Conservation (phyloP, 1,284 basidiomycete species). For the Pterula multifida region DNA sequence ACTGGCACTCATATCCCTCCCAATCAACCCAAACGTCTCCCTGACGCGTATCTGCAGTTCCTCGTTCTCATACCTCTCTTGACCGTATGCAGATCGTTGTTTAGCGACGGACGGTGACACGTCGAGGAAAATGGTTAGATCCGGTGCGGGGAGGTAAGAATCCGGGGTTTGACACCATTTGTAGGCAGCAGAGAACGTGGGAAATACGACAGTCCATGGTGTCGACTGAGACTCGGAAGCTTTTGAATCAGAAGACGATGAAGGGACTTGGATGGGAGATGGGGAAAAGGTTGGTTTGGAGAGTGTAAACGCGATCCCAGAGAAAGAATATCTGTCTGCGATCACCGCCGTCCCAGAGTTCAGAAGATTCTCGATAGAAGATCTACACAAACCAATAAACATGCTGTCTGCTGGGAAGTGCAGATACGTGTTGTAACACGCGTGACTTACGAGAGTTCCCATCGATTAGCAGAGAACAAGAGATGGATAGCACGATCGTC, state of each 20-base stretch:
- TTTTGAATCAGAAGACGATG: neutral
- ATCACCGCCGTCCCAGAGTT: conserved; percentile 63
- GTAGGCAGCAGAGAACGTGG: conserved; percentile 19
- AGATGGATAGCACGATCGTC: conserved; percentile 91
- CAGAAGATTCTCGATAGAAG: conserved; percentile 53
- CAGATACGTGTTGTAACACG: conserved; percentile 4
- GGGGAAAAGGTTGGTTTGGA: conserved; percentile 48
- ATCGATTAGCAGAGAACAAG: conserved; percentile 93
- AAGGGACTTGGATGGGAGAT: neutral
- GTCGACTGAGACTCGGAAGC: neutral
- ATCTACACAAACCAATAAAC: conserved; percentile 27
- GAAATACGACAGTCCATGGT: neutral
- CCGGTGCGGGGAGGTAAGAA: conserved; percentile 77
- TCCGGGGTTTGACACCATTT: conserved; percentile 85
- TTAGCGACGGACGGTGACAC: conserved; percentile 64
- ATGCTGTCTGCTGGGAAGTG: no score
- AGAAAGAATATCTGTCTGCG: conserved; percentile 94
- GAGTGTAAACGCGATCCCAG: conserved; percentile 89
- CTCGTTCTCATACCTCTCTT: conserved; percentile 80
- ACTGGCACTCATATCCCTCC: conserved; percentile 29
- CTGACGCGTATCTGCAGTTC: conserved; percentile 66
- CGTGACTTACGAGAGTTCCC: conserved; percentile 79
- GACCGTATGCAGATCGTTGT: conserved; percentile 77
- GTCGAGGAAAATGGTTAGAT: conserved; percentile 82
- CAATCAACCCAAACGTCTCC: conserved; percentile 52